Percentiles rank a stretch among this genome's conserved stretches.
These are phyloP conservation scores for Kluyveromyces lactis DNA, from an alignment of 805 yeast genomes.

Conservation along the genomic window DNA sequence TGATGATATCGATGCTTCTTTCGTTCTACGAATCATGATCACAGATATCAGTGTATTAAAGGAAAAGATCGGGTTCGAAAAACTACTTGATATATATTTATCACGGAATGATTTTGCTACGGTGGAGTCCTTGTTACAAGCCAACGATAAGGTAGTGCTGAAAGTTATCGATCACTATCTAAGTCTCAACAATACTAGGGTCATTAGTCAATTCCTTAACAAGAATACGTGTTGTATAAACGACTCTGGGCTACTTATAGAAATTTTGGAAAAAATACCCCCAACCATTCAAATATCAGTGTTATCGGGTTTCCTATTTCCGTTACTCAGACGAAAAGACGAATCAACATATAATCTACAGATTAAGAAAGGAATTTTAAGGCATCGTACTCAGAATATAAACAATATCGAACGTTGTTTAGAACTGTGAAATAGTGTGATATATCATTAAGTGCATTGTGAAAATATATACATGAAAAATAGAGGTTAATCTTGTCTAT, in stretches of 20 bases:
- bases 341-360: constrained; percentile 7
- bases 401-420: not conserved
- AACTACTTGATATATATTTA: constrained; percentile 12
- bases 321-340: constrained; percentile 10
- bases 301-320: constrained; percentile 11
- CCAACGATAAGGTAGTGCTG: constrained; percentile 9
- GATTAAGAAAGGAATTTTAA: constrained; percentile 18
- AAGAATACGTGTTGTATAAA: constrained; percentile 13
- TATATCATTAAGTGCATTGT: not conserved
- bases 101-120: constrained; percentile 20
- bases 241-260: constrained; percentile 6
- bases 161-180: constrained; percentile 15
- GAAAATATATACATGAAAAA: not conserved
- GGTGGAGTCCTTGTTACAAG: constrained; percentile 12
- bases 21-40: constrained; percentile 12
- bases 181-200: constrained; percentile 6
- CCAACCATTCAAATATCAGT: constrained; percentile 9
- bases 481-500: not conserved
- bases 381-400: constrained; percentile 10
- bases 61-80: constrained; percentile 4
- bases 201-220: constrained; percentile 11
- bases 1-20: constrained; percentile 14
- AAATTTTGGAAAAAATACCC: constrained; percentile 16
- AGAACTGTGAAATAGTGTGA: not conserved
- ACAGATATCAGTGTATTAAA: constrained; percentile 5